Percentiles rank a stretch among this genome's conserved stretches.
Conservation (phyloP, 208 protist species). For the Leishmania mexicana region DNA sequence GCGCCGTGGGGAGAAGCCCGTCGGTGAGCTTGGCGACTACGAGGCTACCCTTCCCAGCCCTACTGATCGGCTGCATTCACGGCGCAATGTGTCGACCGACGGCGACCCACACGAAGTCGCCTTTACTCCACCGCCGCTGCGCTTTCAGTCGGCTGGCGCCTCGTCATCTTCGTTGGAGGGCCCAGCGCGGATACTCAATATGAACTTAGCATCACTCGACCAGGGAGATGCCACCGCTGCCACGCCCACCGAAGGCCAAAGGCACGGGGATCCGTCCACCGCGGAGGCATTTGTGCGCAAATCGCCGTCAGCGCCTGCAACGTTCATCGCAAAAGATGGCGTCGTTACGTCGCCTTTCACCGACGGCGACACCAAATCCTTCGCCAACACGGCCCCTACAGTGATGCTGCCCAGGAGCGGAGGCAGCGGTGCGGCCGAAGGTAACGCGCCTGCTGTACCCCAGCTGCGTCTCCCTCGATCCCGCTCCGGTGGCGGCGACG, state of each 20-base stretch:
- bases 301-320: background rate
- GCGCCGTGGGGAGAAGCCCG: no score
- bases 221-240: background rate
- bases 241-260: background rate
- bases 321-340: background rate
- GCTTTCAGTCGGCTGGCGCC: background rate
- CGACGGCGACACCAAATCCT: background rate
- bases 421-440: background rate
- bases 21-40: background rate
- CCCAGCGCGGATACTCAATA: constrained; percentile 10
- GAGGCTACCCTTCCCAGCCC: background rate
- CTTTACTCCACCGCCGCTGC: background rate
- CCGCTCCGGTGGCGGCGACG: background rate
- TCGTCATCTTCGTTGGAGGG: background rate
- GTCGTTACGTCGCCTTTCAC: background rate
- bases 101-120: background rate
- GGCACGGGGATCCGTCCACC: background rate
- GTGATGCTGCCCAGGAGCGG: background rate
- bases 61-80: background rate
- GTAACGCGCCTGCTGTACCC: background rate
- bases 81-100: background rate
- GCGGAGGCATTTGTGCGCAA: background rate
- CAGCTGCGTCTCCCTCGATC: constrained; percentile 13
- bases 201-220: constrained; percentile 8
- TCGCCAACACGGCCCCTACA: background rate